Base-by-base conservation (phyloP, 352 stramenopile genomes). In the Phytophthora meadii region DNA sequence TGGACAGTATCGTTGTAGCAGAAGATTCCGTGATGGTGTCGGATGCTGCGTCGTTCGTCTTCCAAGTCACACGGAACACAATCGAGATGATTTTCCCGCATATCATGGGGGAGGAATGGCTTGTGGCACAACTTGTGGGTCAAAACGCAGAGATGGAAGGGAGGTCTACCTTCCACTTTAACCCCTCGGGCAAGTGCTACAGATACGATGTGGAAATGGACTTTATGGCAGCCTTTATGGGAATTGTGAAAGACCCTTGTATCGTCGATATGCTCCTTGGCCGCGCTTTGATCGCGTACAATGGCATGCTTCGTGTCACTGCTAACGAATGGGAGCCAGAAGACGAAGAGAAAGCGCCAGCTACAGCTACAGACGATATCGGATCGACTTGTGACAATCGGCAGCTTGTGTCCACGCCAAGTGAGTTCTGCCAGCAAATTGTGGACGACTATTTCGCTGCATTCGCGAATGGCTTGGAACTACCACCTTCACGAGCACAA, bases 21-120 rank as follows among this genome's bases (percentile, higher is more conserved):
- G 69, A 71, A 15, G 60, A 70, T 17, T 56, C 59, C 0, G 69
- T 72, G 15, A 19, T 71, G 24, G 25, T 72, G 17, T 40, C 32
- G 7, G 51, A 65, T 14, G 49, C 46, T 14, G 65, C 49, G 0
- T 59, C 24, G 30, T 61, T 77, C 25, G 8, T 30, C 9, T 77
- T 74, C 44, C 65, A 71, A 47, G 51, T 74, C 9, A 53, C 54
- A 11, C 50, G 50, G n/a, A 68, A 51, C 40, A 74, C 64, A 4
- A 71, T 74, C 28, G 40, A 68, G 40, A 50, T 56, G 44, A 52
- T 67, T 2, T 77, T 74, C 51, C 64, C 69, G 4, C 59, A 77
- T 22, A 56, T 77, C 17, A 53, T 62, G 14, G 42, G 66, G 3
- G 14, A 67, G 28, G 58, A 74, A 28, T 65, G 48, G 41, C 47